Conservation (phyloP, 2,329 filamentous ascomycete genomes). For the Simplicillium aogashimaense region DNA sequence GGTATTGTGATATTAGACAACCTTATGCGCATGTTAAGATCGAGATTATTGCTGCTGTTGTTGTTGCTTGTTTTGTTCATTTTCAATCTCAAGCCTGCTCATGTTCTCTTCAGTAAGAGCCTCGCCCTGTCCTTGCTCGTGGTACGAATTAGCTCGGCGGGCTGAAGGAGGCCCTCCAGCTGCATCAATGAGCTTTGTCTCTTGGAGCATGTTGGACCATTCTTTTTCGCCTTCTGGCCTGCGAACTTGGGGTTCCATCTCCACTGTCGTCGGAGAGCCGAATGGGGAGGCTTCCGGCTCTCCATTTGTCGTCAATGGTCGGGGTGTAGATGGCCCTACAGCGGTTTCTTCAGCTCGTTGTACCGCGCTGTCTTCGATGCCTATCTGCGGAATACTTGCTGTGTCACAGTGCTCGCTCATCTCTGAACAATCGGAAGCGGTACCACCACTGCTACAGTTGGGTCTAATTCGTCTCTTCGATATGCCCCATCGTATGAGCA, state of each 20-base stretch:
- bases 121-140: conserved; percentile 26
- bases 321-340: conserved; percentile 27
- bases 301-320: conserved; percentile 25
- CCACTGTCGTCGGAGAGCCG: conserved; percentile 19
- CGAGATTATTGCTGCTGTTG: background rate
- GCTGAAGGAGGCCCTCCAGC: conserved; percentile 25
- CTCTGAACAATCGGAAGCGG: conserved; percentile 35
- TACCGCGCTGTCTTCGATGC: conserved; percentile 15
- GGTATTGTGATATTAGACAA: too few species aligned
- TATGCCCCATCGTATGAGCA: conserved; percentile 60
- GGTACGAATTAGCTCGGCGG: conserved; percentile 21
- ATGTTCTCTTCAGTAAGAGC: conserved; percentile 45
- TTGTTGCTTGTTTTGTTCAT: conserved; percentile 4
- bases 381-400: conserved; percentile 28
- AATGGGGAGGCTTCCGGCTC: conserved; percentile 32
- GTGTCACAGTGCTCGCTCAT: conserved; percentile 30
- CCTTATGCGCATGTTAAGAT: background rate
- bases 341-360: conserved; percentile 17
- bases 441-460: conserved; percentile 8
- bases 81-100: conserved; percentile 32
- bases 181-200: conserved; percentile 36
- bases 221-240: conserved; percentile 27
- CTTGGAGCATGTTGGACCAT: conserved; percentile 32
- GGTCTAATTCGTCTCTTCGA: conserved; percentile 15
- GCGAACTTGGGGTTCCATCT: conserved; percentile 22